phyloP scores from a whole-genome alignment of 2,329 filamentous ascomycete genomes.

The Diaporthe vaccinii region DNA sequence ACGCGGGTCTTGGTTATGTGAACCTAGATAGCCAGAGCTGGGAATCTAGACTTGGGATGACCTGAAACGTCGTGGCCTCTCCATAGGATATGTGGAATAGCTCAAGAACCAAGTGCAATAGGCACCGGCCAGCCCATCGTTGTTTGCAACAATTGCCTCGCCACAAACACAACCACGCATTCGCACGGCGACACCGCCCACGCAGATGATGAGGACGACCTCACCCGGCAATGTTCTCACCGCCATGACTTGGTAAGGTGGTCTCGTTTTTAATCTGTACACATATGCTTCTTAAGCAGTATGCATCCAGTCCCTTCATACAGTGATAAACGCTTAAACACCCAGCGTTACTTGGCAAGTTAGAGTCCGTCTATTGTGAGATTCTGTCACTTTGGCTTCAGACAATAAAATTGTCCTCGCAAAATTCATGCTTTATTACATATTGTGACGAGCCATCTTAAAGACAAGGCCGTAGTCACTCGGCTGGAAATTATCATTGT shows the following conservation, averaged over 20 bases:
- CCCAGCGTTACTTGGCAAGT: no score
- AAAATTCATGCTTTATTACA: background rate
- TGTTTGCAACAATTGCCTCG: no score
- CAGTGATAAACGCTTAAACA: no score
- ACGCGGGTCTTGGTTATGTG: constrained; percentile 9
- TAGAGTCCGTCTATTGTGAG: background rate
- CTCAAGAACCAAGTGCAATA: no score
- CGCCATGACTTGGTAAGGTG: background rate
- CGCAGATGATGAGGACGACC: no score
- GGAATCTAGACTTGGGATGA: background rate
- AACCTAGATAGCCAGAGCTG: background rate
- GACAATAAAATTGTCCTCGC: background rate
- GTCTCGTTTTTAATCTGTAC: no score
- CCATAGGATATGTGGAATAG: no score
- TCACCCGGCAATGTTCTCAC: background rate
- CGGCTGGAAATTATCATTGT: background rate
- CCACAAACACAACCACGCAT: no score
- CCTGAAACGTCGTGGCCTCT: background rate
- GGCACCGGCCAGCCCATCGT: no score
- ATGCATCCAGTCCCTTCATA: no score
- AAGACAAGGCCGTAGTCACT: background rate
- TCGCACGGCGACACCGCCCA: no score
- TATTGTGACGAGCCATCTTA: background rate
- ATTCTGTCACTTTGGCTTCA: background rate
- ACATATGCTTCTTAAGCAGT: no score